phyloP scores from a whole-genome alignment of 306 rosid genomes.

The Mimosa pudica region DNA sequence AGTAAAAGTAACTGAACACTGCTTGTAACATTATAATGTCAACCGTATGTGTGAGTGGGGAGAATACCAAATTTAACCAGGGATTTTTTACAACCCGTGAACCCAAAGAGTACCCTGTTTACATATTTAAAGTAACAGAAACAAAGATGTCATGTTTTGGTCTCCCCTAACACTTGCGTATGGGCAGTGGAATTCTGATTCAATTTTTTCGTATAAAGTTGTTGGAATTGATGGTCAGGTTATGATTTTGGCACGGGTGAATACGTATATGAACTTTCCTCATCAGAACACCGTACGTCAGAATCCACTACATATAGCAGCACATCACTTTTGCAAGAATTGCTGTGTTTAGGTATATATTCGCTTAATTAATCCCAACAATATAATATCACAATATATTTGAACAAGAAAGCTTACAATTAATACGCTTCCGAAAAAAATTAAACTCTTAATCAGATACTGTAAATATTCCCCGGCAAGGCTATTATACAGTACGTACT shows the following conservation, averaged over 20 bases:
- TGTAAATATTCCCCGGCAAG: background rate
- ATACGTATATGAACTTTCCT: background rate
- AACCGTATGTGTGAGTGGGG: constrained; percentile 1
- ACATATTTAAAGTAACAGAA: constrained; percentile 10
- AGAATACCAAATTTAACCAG: constrained; percentile 21
- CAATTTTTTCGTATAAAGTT: background rate
- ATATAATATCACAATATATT: too few species aligned
- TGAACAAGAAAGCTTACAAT: too few species aligned
- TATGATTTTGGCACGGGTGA: constrained; percentile 2
- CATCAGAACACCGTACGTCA: constrained; percentile 7
- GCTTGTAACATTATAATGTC: constrained; percentile 26
- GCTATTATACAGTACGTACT: background rate
- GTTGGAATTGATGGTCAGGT: background rate
- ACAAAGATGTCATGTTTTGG: background rate
- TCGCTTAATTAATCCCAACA: background rate
- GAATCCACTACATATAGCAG: background rate
- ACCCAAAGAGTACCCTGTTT: constrained; percentile 6
- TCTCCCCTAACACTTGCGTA: background rate
- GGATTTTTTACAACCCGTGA: constrained; percentile 41
- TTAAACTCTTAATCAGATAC: background rate
- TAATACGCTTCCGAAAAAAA: background rate
- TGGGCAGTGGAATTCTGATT: constrained; percentile 5
- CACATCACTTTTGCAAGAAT: background rate
- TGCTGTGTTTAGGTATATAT: background rate
- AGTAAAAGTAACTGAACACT: background rate